phyloP scores from a whole-genome alignment of 768 basidiomycete species.

The Crassisporium funariophilum region DNA sequence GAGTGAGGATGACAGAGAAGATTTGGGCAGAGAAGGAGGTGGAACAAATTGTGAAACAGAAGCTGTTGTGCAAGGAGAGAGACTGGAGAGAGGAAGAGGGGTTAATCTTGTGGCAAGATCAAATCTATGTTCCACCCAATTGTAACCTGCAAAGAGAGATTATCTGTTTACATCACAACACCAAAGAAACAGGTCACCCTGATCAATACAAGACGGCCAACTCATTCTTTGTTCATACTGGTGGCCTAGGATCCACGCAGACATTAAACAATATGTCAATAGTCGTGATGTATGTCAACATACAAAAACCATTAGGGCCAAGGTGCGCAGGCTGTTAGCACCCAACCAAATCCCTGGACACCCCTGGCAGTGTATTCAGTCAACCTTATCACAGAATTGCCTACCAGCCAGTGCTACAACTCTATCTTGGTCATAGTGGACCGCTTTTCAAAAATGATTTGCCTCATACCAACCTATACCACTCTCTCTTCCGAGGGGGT shows the following conservation, averaged over 20 bases:
- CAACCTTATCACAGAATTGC: slow-evolving; percentile 1
- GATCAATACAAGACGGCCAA: not conserved
- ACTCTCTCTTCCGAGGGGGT: slow-evolving; percentile 1
- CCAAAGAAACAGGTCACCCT: not conserved
- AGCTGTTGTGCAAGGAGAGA: not conserved
- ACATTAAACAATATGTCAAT: not conserved
- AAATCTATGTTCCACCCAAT: not conserved
- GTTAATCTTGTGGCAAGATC: not conserved
- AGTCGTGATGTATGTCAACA: not conserved
- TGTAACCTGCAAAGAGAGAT: not conserved
- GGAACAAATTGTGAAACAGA: not conserved
- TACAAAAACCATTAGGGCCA: not conserved
- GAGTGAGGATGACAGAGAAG: not conserved
- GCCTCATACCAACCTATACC: not conserved
- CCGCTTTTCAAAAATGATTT: slow-evolving; percentile 3
- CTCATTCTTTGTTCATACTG: not conserved
- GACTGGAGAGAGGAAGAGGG: not conserved
- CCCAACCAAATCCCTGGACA: not conserved
- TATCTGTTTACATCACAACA: not conserved
- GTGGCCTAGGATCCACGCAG: not conserved
- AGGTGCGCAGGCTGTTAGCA: not conserved
- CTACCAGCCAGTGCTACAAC: not conserved
- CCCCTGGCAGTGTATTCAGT: not conserved
- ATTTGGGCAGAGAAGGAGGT: not conserved
- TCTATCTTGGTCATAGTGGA: slow-evolving; percentile 5